phyloP scores from a whole-genome alignment of 768 basidiomycete genomes.

The Termitomyces sp. region DNA sequence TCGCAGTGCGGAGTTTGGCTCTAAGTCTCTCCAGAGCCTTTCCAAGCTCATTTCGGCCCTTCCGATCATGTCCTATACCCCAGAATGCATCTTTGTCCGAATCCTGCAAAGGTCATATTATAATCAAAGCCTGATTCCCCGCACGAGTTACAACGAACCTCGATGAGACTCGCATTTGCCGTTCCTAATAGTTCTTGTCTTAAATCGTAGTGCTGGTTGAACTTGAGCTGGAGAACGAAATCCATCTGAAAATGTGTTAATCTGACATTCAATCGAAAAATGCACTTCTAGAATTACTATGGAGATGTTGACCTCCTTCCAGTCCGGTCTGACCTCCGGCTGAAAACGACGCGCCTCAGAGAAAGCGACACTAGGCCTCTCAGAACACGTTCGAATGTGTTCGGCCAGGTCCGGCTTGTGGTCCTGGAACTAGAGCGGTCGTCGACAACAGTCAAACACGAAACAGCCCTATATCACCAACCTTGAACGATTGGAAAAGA shows the following conservation, averaged over 20 bases:
- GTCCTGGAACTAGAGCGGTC: conserved; percentile 45
- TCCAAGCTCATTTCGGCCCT: conserved; percentile 70
- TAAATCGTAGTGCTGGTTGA: conserved; percentile 61
- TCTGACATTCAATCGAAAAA: neutral
- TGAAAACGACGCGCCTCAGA: conserved; percentile 63
- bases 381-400: conserved; percentile 59
- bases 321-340: conserved; percentile 56
- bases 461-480: conserved; percentile 16
- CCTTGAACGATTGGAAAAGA: conserved; percentile 73
- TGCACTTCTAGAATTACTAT: conserved; percentile 32
- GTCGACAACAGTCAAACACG: neutral
- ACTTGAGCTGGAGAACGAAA: conserved; percentile 57
- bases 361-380: conserved; percentile 57
- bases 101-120: conserved; percentile 33
- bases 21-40: conserved; percentile 63
- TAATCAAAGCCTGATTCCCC: neutral
- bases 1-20: conserved; percentile 35
- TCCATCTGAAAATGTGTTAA: conserved; percentile 49
- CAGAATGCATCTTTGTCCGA: conserved; percentile 77
- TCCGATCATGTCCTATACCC: conserved; percentile 63
- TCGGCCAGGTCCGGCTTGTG: conserved; percentile 60
- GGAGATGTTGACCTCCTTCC: conserved; percentile 63
- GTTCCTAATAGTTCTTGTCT: conserved; percentile 56
- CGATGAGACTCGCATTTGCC: conserved; percentile 60
- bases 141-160: conserved; percentile 32